phyloP scores from a whole-genome alignment of 768 basidiomycete species.

The Neoboletus subvelutipes region DNA sequence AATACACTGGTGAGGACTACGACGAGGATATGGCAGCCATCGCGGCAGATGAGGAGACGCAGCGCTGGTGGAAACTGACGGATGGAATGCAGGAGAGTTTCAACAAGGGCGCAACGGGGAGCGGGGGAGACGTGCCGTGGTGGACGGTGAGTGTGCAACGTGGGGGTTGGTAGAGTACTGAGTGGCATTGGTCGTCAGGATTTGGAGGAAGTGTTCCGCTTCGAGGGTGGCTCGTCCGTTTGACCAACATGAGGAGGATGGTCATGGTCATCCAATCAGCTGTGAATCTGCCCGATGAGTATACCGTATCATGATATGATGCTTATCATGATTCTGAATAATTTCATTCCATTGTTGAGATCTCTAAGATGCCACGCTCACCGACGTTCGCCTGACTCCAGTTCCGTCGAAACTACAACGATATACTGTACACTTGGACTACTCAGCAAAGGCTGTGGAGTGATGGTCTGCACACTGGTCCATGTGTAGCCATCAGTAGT shows the following conservation, averaged over 20 bases:
- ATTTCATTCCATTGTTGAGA: too few relatives aligned
- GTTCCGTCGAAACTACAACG: too few relatives aligned
- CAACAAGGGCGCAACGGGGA: constrained; percentile 65
- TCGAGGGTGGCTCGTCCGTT: constrained; percentile 43
- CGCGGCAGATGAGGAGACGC: constrained; percentile 66
- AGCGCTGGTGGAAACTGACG: constrained; percentile 74
- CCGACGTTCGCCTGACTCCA: not conserved
- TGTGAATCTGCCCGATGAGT: not conserved
- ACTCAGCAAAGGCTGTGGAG: too few relatives aligned
- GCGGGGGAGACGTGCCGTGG: constrained; percentile 69
- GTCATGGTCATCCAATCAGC: not conserved
- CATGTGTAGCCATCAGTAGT: too few relatives aligned
- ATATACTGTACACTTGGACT: not conserved
- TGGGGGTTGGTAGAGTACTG: not conserved
- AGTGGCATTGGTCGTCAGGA: constrained; percentile 32
- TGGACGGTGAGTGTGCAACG: constrained; percentile 47
- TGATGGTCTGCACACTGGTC: too few relatives aligned
- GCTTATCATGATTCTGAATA: too few relatives aligned
- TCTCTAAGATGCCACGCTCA: not conserved
- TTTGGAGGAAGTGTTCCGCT: constrained; percentile 68
- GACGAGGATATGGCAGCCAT: constrained; percentile 64
- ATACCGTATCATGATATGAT: not conserved
- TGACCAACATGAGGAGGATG: not conserved
- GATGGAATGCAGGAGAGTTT: constrained; percentile 80
- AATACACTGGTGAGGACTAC: constrained; percentile 67